Evolutionary conservation across 192 early-diverging fungal genomes (phyloP).

Genomic region (Backusella mclennaniae): DNA sequence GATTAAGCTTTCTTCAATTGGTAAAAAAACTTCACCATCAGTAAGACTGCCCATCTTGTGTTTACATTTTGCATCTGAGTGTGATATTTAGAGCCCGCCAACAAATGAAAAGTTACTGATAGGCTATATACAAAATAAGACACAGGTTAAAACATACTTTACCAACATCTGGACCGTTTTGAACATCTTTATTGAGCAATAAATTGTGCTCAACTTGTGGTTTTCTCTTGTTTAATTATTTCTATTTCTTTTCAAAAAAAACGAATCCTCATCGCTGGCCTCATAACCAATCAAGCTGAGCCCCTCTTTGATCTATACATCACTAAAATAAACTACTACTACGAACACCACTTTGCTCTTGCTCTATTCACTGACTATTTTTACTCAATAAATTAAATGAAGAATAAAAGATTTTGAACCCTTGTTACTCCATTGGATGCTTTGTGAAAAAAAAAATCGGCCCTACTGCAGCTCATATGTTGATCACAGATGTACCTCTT

Average conservation of each 20-base stretch:
- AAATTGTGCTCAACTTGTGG: conserved; percentile 10
- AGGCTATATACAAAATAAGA: conserved; percentile 7
- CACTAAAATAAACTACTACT: background rate
- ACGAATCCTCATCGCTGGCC: too few relatives aligned
- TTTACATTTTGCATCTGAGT: conserved; percentile 18
- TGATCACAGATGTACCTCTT: background rate
- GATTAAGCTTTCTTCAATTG: conserved; percentile 20
- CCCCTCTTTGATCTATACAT: background rate
- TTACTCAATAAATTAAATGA: background rate
- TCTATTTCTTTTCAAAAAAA: background rate
- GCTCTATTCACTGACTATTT: background rate
- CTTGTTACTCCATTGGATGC: background rate
- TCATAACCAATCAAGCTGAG: background rate
- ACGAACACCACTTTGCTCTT: background rate
- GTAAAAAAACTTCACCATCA: conserved; percentile 19
- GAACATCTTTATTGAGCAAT: background rate
- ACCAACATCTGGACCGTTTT: background rate
- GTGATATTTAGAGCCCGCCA: conserved; percentile 7
- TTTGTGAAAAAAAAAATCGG: background rate
- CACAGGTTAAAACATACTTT: conserved; percentile 21
- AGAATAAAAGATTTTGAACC: background rate
- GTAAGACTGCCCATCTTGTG: conserved; percentile 23
- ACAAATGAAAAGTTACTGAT: background rate
- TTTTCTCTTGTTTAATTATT: background rate
- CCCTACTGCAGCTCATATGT: background rate